Base-by-base conservation (phyloP, 2,329 filamentous ascomycete genomes). In the Thelonectria rubi region DNA sequence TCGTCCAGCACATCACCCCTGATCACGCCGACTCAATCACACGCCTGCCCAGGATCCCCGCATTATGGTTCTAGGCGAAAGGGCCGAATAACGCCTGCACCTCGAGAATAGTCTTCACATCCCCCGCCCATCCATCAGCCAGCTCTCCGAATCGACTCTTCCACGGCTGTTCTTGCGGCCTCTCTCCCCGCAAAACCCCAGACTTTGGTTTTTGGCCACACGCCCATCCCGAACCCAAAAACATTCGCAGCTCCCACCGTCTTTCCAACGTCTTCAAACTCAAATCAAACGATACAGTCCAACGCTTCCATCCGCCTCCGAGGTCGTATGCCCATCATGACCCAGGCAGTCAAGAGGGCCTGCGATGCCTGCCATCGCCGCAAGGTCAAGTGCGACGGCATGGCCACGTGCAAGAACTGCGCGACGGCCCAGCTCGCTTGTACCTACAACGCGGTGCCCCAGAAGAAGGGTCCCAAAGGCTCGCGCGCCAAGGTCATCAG, bases 381-480 rank as follows among this genome's bases (percentile, higher is more conserved):
- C 75, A 91, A 91, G 76, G 89, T 91, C 74, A 91, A 90, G 75
- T 91, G 89, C 73, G 88, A 91, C 72, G 88, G 88, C 60, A 80
- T 87, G 73, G 88, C 88, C 70, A 89, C 90, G 18, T 93, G 90
- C 76, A 84, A 86, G 62, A 91, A 91, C 76, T 92, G 90, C 77
- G 82, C 83, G 12, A 85, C 88, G 8, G 87, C 89, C 7, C 84
- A 87, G 70, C 81, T 92, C 17, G 81, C 84, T 12, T 92, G 90
- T 80, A 91, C 89, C 30, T 92, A 91, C 82, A 88, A 91, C 78
- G 87, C 88, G 34, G 87, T 91, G 37, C 89, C 89, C 2, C 89
- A 91, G 78, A 92, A 91, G 79, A 92, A 92, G 75, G 90, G 90
- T 1, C 90, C 89, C 45, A 91, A 91, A 77, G 89, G 90, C 66